Conservation (phyloP, 768 basidiomycete species). For the Tylopilus felleus region DNA sequence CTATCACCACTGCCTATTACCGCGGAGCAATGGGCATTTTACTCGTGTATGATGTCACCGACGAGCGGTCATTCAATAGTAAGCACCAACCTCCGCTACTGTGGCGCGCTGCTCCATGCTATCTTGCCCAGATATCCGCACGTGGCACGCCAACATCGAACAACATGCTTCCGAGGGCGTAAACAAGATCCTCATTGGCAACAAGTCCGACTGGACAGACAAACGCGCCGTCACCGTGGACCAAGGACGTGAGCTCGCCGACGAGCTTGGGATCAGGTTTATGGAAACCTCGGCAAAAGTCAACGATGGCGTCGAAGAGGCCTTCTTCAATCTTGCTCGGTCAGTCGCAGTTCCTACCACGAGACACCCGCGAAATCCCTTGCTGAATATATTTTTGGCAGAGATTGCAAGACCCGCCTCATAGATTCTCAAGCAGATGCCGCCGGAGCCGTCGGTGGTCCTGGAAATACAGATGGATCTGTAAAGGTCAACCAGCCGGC, state of each 20-base stretch:
- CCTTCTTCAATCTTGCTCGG: conserved; percentile 97
- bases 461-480: conserved; percentile 48
- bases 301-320: conserved; percentile 97
- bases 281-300: conserved; percentile 98
- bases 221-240: conserved; percentile 90
- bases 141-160: conserved; percentile 97
- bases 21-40: conserved; percentile 98
- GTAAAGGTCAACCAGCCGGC: conserved; percentile 65
- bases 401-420: conserved; percentile 95
- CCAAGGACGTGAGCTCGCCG: conserved; percentile 88
- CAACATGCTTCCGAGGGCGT: conserved; percentile 98
- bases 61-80: conserved; percentile 96
- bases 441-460: conserved; percentile 35
- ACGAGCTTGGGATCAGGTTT: conserved; percentile 93
- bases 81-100: conserved; percentile 35
- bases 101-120: background rate
- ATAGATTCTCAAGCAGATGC: conserved; percentile 89
- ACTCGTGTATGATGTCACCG: conserved; percentile 97
- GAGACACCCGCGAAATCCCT: background rate
- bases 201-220: conserved; percentile 98
- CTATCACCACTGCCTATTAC: conserved; percentile 99
- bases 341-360: conserved; percentile 37
- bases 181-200: conserved; percentile 98
- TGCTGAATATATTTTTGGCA: conserved; percentile 29
- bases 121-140: conserved; percentile 77